phyloP scores from a whole-genome alignment of 164 flowering plant genomes.

The Kalanchoe fedtschenkoi region DNA sequence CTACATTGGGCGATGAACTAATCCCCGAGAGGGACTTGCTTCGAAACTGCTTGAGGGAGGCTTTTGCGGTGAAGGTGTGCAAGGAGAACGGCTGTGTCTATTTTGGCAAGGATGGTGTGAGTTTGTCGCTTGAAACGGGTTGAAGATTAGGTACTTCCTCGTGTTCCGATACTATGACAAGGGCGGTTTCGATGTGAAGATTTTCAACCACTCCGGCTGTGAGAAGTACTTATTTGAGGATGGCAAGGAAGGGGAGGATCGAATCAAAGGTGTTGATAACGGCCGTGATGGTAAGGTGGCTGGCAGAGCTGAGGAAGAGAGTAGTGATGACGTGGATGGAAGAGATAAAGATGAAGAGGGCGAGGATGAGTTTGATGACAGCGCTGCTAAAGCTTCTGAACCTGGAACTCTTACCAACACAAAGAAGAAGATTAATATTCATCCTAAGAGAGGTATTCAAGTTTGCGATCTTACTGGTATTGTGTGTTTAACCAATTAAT shows the following conservation, averaged over 20 bases:
- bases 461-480: too few species aligned
- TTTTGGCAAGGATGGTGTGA: not conserved
- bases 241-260: not conserved
- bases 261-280: too few species aligned
- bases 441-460: too few species aligned
- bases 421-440: too few species aligned
- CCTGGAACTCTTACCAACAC: too few species aligned
- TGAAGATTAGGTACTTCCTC: not conserved
- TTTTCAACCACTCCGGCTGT: not conserved
- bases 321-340: not conserved
- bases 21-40: not conserved
- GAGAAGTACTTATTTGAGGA: not conserved
- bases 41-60: not conserved
- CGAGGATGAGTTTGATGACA: too few species aligned
- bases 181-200: not conserved
- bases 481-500: too few species aligned
- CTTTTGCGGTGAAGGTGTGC: not conserved
- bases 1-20: not conserved
- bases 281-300: too few species aligned
- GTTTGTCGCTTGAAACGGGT: not conserved
- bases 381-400: too few species aligned
- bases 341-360: not conserved
- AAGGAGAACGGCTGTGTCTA: not conserved
- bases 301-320: too few species aligned
- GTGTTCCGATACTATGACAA: not conserved